Evolutionary conservation across 2,329 filamentous ascomycete genomes (phyloP).

Genomic region (Colletotrichum caudatum): DNA sequence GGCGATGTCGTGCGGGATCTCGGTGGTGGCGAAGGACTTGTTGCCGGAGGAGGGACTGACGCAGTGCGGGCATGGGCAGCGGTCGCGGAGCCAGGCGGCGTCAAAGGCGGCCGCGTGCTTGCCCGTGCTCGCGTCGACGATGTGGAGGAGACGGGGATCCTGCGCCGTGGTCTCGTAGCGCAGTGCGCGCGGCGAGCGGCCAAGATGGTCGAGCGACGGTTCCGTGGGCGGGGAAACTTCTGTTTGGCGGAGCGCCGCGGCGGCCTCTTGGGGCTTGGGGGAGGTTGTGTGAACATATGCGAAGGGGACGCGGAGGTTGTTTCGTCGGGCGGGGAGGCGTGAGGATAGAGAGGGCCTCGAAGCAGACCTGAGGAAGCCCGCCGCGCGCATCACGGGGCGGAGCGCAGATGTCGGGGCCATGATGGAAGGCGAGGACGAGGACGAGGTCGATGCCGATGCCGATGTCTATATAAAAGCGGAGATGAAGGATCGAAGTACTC

Average conservation of each 20-base stretch:
- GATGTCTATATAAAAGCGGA: background rate
- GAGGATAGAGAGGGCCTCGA: background rate
- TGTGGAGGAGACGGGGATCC: background rate
- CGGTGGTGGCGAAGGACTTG: slow-evolving; percentile 62
- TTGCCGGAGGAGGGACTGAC: slow-evolving; percentile 70
- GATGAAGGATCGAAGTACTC: background rate
- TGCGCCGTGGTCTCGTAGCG: background rate
- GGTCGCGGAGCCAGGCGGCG: slow-evolving; percentile 61
- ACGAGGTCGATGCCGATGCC: background rate
- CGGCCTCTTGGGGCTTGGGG: slow-evolving; percentile 17
- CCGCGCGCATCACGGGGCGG: slow-evolving; percentile 10
- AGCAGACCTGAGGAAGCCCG: background rate
- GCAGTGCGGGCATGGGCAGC: slow-evolving; percentile 65
- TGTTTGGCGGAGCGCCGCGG: slow-evolving; percentile 5
- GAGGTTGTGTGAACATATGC: slow-evolving; percentile 31
- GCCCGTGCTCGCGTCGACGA: background rate
- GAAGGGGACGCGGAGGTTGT: background rate
- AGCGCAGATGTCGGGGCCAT: slow-evolving; percentile 17
- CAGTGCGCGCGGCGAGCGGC: background rate
- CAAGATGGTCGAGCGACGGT: background rate
- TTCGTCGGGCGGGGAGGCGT: background rate
- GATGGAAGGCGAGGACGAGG: background rate
- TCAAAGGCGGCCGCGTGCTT: background rate
- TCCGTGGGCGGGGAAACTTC: background rate
- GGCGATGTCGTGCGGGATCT: slow-evolving; percentile 52